phyloP scores from a whole-genome alignment of 768 basidiomycete species.

The Pleurotus sapidus region DNA sequence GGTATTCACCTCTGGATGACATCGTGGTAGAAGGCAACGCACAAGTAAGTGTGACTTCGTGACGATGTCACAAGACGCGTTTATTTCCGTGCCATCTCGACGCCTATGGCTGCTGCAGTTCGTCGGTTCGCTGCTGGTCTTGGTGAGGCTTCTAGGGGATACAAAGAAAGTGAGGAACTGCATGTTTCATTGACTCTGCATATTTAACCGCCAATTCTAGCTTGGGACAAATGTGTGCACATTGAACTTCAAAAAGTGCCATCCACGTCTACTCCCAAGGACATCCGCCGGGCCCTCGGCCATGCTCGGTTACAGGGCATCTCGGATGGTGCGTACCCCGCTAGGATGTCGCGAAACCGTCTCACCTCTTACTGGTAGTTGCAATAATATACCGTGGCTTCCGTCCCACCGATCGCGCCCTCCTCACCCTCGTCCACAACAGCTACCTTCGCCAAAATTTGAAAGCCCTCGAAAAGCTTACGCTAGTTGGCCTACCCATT shows the following conservation, averaged over 20 bases:
- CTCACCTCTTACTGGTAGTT: constrained; percentile 33
- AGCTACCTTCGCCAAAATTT: constrained; percentile 41
- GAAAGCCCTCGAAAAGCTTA: constrained; percentile 36
- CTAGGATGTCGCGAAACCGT: not conserved
- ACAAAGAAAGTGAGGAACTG: too few species aligned
- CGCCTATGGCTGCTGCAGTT: not conserved
- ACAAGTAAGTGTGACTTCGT: not conserved
- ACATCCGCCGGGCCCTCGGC: constrained; percentile 45
- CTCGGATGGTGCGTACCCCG: constrained; percentile 32
- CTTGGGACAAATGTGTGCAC: constrained; percentile 28
- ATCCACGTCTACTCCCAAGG: constrained; percentile 47
- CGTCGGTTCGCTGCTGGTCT: constrained; percentile 2
- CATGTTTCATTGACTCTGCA: too few species aligned
- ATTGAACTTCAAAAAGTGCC: constrained; percentile 52
- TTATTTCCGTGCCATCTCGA: not conserved
- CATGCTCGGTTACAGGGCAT: constrained; percentile 44
- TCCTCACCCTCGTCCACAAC: constrained; percentile 50
- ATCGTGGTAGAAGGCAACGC: constrained; percentile 24
- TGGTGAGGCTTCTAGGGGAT: too few species aligned
- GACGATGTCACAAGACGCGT: constrained; percentile 6
- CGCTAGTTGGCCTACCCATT: constrained; percentile 44
- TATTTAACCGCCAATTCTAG: constrained; percentile 7
- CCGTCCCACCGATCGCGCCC: constrained; percentile 54
- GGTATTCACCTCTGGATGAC: constrained; percentile 56
- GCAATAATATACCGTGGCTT: constrained; percentile 60